phyloP scores from a whole-genome alignment of 2,329 filamentous ascomycete genomes.

The Colletotrichum viniferum region DNA sequence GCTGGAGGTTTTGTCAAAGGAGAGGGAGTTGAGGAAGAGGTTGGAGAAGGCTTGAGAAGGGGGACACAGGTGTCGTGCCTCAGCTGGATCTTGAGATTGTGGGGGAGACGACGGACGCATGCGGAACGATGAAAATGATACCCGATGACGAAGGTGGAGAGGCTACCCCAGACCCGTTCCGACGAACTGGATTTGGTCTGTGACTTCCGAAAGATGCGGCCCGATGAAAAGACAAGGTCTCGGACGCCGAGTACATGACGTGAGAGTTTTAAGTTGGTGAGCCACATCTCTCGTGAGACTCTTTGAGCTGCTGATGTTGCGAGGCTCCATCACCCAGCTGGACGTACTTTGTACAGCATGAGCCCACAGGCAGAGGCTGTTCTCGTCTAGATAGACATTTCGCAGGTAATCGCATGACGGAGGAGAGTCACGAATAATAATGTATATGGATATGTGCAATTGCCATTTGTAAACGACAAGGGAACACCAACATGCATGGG shows the following conservation, averaged over 20 bases:
- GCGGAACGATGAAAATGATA: conserved; percentile 6
- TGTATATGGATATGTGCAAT: conserved; percentile 8
- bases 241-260: neutral
- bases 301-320: neutral
- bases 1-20: conserved; percentile 81
- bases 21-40: conserved; percentile 60
- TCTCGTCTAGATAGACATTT: neutral
- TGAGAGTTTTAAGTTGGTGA: neutral
- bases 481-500: conserved; percentile 14
- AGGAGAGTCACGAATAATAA: neutral
- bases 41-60: conserved; percentile 42
- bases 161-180: neutral
- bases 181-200: neutral
- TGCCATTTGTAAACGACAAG: conserved; percentile 18
- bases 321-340: neutral
- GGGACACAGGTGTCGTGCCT: neutral
- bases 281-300: neutral
- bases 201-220: neutral
- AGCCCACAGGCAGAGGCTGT: neutral
- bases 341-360: neutral
- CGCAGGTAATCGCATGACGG: no score
- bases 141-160: neutral
- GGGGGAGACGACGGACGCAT: neutral
- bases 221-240: neutral
- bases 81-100: neutral